These are phyloP conservation scores for Amoeboradix gromovi DNA, from an alignment of 371 early-diverging fungal species.

Conservation along the genomic window DNA sequence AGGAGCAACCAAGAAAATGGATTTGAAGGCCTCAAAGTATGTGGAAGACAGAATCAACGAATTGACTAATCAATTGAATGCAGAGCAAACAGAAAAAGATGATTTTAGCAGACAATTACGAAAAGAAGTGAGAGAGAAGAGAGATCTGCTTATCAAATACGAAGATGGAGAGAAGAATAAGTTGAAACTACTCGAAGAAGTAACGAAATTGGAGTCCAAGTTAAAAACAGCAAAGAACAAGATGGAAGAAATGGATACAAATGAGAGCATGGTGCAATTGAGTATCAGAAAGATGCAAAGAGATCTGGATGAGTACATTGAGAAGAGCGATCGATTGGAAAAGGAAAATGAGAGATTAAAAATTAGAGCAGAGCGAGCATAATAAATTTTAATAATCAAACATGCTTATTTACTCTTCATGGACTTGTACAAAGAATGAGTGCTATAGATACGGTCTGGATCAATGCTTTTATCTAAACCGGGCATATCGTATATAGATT, in stretches of 20 bases:
- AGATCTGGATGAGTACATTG: not conserved
- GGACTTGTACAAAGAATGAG: not conserved
- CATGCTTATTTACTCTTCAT: too few species aligned
- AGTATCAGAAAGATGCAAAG: not conserved
- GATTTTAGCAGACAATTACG: conserved; percentile 23
- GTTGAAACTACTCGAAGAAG: conserved; percentile 30
- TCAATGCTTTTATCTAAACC: not conserved
- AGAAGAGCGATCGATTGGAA: not conserved
- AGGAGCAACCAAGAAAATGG: conserved; percentile 16
- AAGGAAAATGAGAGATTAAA: not conserved
- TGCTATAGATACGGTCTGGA: not conserved
- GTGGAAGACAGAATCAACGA: conserved; percentile 33
- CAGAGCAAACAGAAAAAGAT: conserved; percentile 24
- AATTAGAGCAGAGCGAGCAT: not conserved
- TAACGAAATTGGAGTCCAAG: conserved; percentile 32
- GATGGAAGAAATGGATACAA: conserved; percentile 29
- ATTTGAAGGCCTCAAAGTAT: conserved; percentile 15
- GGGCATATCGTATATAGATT: not conserved
- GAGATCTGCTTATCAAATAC: conserved; percentile 52
- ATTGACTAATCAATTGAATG: conserved; percentile 25
- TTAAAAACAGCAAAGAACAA: conserved; percentile 28
- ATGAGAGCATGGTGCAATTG: not conserved
- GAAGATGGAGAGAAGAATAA: conserved; percentile 38
- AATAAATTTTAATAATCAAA: not conserved
- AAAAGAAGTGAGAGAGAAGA: conserved; percentile 36